A percentile compares a stretch with the other conserved stretches of the same genome.
Conservation (phyloP, 768 basidiomycete species). For the Boletus edulis region DNA sequence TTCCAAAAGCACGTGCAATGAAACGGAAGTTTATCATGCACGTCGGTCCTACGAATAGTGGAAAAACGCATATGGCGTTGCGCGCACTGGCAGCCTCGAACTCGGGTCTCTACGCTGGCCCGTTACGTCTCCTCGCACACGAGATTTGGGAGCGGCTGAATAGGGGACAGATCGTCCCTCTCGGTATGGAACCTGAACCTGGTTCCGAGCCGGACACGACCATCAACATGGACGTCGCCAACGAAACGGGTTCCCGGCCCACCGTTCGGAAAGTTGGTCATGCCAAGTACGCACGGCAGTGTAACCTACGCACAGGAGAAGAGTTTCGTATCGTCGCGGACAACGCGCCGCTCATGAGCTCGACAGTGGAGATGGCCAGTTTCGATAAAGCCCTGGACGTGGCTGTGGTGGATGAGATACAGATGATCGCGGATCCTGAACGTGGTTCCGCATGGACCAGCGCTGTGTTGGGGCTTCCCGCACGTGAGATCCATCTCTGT, state of each 20-base stretch:
- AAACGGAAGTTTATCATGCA: conserved; percentile 87
- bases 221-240: conserved; percentile 30
- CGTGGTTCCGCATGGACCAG: conserved; percentile 83
- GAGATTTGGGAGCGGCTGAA: conserved; percentile 94
- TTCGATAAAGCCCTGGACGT: conserved; percentile 54
- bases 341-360: conserved; percentile 59
- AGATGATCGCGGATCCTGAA: conserved; percentile 81
- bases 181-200: conserved; percentile 49
- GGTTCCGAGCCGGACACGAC: conserved; percentile 38
- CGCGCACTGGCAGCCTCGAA: conserved; percentile 78
- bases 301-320: conserved; percentile 92
- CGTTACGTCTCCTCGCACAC: conserved; percentile 88
- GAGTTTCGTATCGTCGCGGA: conserved; percentile 71
- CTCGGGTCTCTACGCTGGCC: conserved; percentile 85
- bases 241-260: conserved; percentile 22
- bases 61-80: conserved; percentile 93
- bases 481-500: conserved; percentile 88
- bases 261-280: conserved; percentile 39
- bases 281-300: conserved; percentile 52
- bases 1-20: conserved; percentile 50
- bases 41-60: conserved; percentile 96
- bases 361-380: conserved; percentile 92
- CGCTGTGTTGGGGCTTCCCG: conserved; percentile 73
- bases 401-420: conserved; percentile 95
- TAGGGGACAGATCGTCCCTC: conserved; percentile 80